Evolutionary conservation across 2,329 filamentous ascomycete genomes (phyloP).

Genomic region (Colletotrichum echinochloae): DNA sequence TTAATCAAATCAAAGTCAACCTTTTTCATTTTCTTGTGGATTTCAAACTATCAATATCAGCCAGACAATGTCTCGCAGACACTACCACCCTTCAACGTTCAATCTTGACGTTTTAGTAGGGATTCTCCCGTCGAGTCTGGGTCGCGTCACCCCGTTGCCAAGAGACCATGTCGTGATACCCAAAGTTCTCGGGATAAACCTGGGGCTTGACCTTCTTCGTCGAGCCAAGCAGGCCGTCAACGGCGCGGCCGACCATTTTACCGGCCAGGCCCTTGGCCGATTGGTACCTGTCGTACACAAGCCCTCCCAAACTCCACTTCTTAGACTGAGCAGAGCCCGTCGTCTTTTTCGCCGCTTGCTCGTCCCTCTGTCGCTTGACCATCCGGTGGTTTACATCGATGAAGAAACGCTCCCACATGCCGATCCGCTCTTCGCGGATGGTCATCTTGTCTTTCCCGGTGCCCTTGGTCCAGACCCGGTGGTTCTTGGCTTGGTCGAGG

Average conservation of each 20-base stretch:
- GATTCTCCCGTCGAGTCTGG: not conserved
- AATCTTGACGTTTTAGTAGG: not conserved
- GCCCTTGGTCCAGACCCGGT: slow-evolving; percentile 36
- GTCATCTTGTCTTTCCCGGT: not conserved
- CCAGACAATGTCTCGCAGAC: too few species aligned
- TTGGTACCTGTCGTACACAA: not conserved
- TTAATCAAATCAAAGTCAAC: too few species aligned
- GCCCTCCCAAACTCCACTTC: not conserved
- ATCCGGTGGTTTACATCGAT: slow-evolving; percentile 40
- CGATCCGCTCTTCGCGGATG: slow-evolving; percentile 41
- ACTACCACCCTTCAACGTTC: not conserved
- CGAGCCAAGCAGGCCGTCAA: slow-evolving; percentile 11
- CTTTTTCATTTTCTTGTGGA: too few species aligned
- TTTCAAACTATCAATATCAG: not conserved
- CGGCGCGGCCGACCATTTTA: not conserved
- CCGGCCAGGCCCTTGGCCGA: slow-evolving; percentile 11
- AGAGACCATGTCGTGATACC: slow-evolving; percentile 39
- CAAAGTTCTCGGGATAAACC: slow-evolving; percentile 12
- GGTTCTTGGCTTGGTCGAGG: slow-evolving; percentile 19
- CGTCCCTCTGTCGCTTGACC: slow-evolving; percentile 12
- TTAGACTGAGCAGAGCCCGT: not conserved
- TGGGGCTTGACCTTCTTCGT: not conserved
- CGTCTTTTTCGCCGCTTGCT: not conserved
- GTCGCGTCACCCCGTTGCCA: slow-evolving; percentile 36
- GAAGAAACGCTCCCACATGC: slow-evolving; percentile 43